A percentile compares a stretch with the other conserved stretches of the same genome.
These are phyloP conservation scores for Termitomyces sp. DNA, from an alignment of 768 basidiomycete species.

Conservation along the genomic window DNA sequence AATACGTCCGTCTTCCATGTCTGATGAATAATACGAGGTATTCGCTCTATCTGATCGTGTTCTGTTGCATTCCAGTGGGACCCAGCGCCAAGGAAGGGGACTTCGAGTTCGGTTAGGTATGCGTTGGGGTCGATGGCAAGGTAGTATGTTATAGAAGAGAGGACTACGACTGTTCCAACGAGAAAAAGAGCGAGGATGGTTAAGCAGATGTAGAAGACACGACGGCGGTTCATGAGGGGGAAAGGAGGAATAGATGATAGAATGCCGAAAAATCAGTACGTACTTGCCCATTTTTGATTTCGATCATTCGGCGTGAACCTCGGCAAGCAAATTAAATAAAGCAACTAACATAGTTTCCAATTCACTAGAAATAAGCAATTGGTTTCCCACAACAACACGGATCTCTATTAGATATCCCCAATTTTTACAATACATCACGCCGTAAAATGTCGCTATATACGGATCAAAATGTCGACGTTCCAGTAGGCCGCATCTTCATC, in stretches of 20 bases:
- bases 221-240: constrained; percentile 38
- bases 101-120: constrained; percentile 75
- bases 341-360: no score
- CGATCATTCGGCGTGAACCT: constrained; percentile 3
- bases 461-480: constrained; percentile 14
- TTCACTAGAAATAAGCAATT: no score
- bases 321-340: neutral
- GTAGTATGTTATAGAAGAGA: constrained; percentile 88
- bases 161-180: constrained; percentile 82
- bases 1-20: constrained; percentile 94
- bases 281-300: neutral
- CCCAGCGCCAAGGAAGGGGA: constrained; percentile 49
- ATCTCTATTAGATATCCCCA: neutral
- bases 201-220: constrained; percentile 37
- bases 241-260: constrained; percentile 6
- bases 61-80: constrained; percentile 61
- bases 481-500: constrained; percentile 33
- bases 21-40: constrained; percentile 94
- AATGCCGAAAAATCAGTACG: neutral
- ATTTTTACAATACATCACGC: neutral
- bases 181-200: constrained; percentile 68
- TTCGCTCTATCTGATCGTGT: constrained; percentile 59
- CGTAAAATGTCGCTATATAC: neutral
- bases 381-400: neutral
- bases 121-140: constrained; percentile 75